These are phyloP conservation scores for Vishniacozyma victoriae DNA, from an alignment of 768 basidiomycete species.

Conservation along the genomic window DNA sequence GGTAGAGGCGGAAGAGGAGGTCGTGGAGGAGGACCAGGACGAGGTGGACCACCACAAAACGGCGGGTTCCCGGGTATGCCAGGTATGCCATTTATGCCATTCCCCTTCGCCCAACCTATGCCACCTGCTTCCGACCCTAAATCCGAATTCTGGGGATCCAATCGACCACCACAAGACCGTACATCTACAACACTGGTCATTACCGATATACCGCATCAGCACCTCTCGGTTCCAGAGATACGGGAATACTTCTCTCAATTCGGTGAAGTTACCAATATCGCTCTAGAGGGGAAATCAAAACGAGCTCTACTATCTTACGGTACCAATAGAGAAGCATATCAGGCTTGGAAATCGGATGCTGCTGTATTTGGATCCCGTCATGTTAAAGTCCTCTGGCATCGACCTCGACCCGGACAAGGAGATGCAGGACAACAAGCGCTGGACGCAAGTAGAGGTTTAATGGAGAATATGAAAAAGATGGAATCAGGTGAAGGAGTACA, in stretches of 20 bases:
- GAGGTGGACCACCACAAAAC: conserved; percentile 15
- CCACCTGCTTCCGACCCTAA: conserved; percentile 54
- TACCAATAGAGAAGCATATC: conserved; percentile 72
- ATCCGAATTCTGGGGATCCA: conserved; percentile 45
- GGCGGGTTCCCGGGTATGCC: conserved; percentile 6
- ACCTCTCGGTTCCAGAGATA: conserved; percentile 68
- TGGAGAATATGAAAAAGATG: conserved; percentile 57
- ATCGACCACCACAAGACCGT: conserved; percentile 37
- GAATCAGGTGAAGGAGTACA: conserved; percentile 25
- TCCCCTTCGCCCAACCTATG: conserved; percentile 25
- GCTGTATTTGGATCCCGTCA: conserved; percentile 93
- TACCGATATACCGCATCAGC: conserved; percentile 85
- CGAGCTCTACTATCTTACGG: conserved; percentile 86
- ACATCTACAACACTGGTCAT: conserved; percentile 59
- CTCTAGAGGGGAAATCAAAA: conserved; percentile 64
- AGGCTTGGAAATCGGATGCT: conserved; percentile 87
- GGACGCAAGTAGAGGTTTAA: conserved; percentile 69
- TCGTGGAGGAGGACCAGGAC: conserved; percentile 26
- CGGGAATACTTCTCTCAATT: conserved; percentile 88
- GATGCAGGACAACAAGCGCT: conserved; percentile 68
- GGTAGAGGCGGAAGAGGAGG: conserved; percentile 22
- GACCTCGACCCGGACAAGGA: conserved; percentile 86
- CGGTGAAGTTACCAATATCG: conserved; percentile 85
- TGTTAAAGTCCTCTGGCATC: conserved; percentile 93
- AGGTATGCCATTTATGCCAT: conserved; percentile 49